Evolutionary conservation across 768 basidiomycete species (phyloP), one percentile per base, ranked within the genome.

Genomic region (Cubamyces sp.): DNA sequence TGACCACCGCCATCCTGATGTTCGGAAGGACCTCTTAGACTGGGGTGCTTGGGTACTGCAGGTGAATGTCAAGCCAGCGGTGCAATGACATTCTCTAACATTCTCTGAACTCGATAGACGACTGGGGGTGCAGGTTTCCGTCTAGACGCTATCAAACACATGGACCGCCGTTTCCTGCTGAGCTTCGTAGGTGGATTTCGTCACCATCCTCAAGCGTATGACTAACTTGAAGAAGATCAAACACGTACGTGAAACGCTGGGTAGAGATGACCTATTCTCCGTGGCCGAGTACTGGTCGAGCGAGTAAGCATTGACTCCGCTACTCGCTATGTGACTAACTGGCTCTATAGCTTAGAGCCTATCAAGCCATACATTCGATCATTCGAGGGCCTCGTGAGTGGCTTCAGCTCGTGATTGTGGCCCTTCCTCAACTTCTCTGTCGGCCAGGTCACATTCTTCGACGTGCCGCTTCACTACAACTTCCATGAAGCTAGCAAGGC

Each of bases 131-230:
- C 75, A 34, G 95, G 94, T 14, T 94, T 95, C 73, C 83, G 94
- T 51, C 80, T 96, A 28, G 95, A 96, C 70, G 95, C 94, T 18
- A 90, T 95, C 66, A 97, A 96, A 72, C 95, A 97, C 66, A 87
- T 91, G 52, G 91, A 94, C 73, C 77, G 81, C 59, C 75, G 77
- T 23, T 93, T 92, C 67, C 74, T 90, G n/a, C 69, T 83, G 3
- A 78, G 82, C 39, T 93, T 91, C 76, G 92, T 92, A 65, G 72
- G 83, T 73, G 18, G 25, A 34, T 3, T 30, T 12, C 5, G 48
- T n/a, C n/a, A 23, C 19, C 8, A 37, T 18, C 46, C 57, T 25
- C 49, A 50, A 45, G 41, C 39, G 45, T 37, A 23, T 57, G 30
- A 25, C 21, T 43, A 49, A 48, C n/a, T 11, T 26, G n/a, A 6